Percentiles rank a stretch among this genome's conserved stretches.
Conservation (phyloP, 2,329 filamentous ascomycete species). For the Eutypella sp. region DNA sequence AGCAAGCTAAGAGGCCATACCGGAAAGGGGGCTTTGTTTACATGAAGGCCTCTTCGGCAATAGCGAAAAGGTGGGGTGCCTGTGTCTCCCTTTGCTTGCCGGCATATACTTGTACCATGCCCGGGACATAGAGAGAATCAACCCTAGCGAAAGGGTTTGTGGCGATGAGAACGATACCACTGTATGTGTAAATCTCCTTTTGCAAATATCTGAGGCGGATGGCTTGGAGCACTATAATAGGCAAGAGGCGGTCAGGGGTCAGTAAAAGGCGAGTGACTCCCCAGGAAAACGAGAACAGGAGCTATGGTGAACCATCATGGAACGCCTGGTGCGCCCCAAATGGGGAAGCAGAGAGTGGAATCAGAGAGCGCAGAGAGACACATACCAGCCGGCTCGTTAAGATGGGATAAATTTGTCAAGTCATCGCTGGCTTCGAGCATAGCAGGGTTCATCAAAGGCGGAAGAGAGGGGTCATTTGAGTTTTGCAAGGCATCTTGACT, state of each 20-base stretch:
- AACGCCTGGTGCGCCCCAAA: conserved; percentile 2
- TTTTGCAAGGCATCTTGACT: conserved; percentile 70
- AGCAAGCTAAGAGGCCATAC: background rate
- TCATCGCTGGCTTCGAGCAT: conserved; percentile 99
- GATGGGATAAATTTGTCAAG: conserved; percentile 91
- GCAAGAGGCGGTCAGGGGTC: conserved; percentile 3
- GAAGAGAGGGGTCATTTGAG: conserved; percentile 71
- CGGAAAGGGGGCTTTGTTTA: conserved; percentile 40
- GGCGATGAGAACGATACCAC: conserved; percentile 95
- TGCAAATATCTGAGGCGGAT: conserved; percentile 96
- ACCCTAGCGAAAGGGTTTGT: conserved; percentile 97
- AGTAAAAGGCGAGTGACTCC: too few relatives aligned
- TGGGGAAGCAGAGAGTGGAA: conserved; percentile 6
- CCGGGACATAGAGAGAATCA: conserved; percentile 95
- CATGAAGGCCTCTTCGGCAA: conserved; percentile 98
- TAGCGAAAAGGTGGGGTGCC: conserved; percentile 96
- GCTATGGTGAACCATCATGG: conserved; percentile 23
- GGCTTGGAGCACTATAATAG: conserved; percentile 83
- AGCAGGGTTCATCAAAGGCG: conserved; percentile 94
- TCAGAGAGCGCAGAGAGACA: conserved; percentile 32
- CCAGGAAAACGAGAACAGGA: conserved; percentile 12
- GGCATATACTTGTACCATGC: conserved; percentile 99
- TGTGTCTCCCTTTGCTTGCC: conserved; percentile 95
- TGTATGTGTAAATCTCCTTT: conserved; percentile 99
- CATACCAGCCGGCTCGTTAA: conserved; percentile 92